Evolutionary conservation across 208 protist genomes (phyloP), one percentile per base, ranked within the genome.

Genomic region (Novymonas esmeraldas): DNA sequence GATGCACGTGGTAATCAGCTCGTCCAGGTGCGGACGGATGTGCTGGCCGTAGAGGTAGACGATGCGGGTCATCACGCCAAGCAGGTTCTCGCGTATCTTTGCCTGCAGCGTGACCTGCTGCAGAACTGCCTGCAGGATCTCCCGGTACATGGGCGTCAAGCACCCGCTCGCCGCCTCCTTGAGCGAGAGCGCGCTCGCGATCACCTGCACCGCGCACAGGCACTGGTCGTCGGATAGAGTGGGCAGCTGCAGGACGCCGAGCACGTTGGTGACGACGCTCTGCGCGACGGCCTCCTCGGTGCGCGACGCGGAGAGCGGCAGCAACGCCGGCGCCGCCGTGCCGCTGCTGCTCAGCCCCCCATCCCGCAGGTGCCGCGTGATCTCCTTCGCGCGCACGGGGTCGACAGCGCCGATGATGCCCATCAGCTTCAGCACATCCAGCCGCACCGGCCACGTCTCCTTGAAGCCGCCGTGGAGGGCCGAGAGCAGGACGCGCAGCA

Each of bases 401-500:
- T 94, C 82, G 6, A 97, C 80, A 1, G 92, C 92, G 9, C 92
- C 92, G 62, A 97, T 91, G 57, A 94, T 88, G 55, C 92, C 92
- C 84, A 97, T 92, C 70, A 97, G 75, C 71, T 93, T 85, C 36
- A 97, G 74, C 44, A 95, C 89, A 70, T 97, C 92, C 52, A 84
- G 70, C 39, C 90, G 85, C n/a, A 97, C 82, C 38, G 85, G 85
- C 85, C 87, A 94, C 44, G 84, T 82, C 65, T 97, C 90, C 69
- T 97, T 95, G 59, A 93, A 94, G 39, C 88, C 82, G 45, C 89
- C 90, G 61, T 94, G 89, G 41, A 97, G 69, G 6, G 88, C 81
- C 18, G 89, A 84, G 51, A 94, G 78, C 33, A 97, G 77, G 6
- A 93, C 88, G 34, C 75, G 78, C 51, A 97, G 83, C 51, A 97